phyloP scores from a whole-genome alignment of 345 rosid genomes.

The Brassica carinata region DNA sequence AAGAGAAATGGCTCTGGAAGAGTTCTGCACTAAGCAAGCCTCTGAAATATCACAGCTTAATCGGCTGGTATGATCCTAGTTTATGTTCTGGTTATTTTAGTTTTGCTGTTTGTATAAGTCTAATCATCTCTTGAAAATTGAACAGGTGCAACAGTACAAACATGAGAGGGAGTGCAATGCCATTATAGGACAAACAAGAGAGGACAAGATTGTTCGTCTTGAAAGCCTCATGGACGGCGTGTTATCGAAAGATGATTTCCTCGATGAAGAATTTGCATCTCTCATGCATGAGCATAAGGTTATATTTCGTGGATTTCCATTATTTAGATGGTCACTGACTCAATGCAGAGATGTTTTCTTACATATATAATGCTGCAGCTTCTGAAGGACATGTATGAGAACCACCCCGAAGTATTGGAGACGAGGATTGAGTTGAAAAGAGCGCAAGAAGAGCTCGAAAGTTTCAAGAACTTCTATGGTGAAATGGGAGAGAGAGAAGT shows the following conservation, averaged over 20 bases:
- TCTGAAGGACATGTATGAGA: slow-evolving; percentile 86
- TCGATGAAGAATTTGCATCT: slow-evolving; percentile 83
- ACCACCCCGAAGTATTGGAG: slow-evolving; percentile 82
- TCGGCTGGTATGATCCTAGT: slow-evolving; percentile 71
- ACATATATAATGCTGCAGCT: slow-evolving; percentile 54
- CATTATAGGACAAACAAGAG: slow-evolving; percentile 83
- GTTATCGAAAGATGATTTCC: slow-evolving; percentile 79
- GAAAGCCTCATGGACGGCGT: slow-evolving; percentile 98
- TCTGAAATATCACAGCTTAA: slow-evolving; percentile 86
- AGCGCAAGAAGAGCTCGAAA: slow-evolving; percentile 82
- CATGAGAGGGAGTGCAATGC: slow-evolving; percentile 98
- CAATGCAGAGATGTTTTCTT: slow-evolving; percentile 18
- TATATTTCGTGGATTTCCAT: neutral
- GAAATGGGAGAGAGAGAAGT: slow-evolving; percentile 93
- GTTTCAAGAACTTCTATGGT: slow-evolving; percentile 65
- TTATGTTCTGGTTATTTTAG: neutral
- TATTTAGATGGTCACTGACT: neutral
- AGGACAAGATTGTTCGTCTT: slow-evolving; percentile 89
- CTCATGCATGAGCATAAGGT: slow-evolving; percentile 83
- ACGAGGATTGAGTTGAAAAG: slow-evolving; percentile 75
- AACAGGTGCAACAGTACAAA: slow-evolving; percentile 95
- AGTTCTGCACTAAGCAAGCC: slow-evolving; percentile 84
- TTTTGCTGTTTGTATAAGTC: too few species aligned
- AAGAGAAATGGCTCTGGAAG: slow-evolving; percentile 98
- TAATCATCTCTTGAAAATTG: slow-evolving; percentile 16